phyloP scores from a whole-genome alignment of 2,329 filamentous ascomycete species.

The Nigrograna mackinnonii region DNA sequence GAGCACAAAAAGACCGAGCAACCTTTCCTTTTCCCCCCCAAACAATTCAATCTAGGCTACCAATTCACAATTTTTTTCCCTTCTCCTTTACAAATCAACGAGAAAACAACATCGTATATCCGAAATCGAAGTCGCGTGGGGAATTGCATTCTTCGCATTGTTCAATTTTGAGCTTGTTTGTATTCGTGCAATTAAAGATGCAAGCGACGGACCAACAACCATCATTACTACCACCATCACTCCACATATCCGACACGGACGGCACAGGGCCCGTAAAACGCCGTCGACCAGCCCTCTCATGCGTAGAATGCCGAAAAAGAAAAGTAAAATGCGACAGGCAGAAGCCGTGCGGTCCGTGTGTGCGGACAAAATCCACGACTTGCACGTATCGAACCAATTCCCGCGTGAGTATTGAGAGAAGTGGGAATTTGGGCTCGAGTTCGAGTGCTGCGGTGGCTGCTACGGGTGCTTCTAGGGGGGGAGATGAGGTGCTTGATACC shows the following conservation, averaged over 20 bases:
- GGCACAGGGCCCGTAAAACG: slow-evolving; percentile 22
- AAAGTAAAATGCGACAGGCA: slow-evolving; percentile 34
- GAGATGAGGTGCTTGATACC: slow-evolving; percentile 6
- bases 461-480: not conserved
- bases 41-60: too few relatives aligned
- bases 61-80: too few relatives aligned
- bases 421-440: not conserved
- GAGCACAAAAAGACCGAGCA: too few relatives aligned
- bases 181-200: too few relatives aligned
- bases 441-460: not conserved
- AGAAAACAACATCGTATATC: too few relatives aligned
- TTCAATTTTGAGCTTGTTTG: too few relatives aligned
- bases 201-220: too few relatives aligned
- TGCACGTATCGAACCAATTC: slow-evolving; percentile 24
- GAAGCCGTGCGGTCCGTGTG: slow-evolving; percentile 28
- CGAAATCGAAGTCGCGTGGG: too few relatives aligned
- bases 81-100: too few relatives aligned
- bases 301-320: slow-evolving; percentile 30
- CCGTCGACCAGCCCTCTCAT: slow-evolving; percentile 30
- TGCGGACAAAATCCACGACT: slow-evolving; percentile 20
- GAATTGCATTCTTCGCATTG: too few relatives aligned
- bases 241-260: slow-evolving; percentile 13
- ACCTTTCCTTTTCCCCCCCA: too few relatives aligned
- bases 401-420: not conserved
- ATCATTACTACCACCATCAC: not conserved